A percentile compares a stretch with the other conserved stretches of the same genome.
Conservation (phyloP, 1,139 yeast genomes). For the Pneumocystis oryctolagi region DNA sequence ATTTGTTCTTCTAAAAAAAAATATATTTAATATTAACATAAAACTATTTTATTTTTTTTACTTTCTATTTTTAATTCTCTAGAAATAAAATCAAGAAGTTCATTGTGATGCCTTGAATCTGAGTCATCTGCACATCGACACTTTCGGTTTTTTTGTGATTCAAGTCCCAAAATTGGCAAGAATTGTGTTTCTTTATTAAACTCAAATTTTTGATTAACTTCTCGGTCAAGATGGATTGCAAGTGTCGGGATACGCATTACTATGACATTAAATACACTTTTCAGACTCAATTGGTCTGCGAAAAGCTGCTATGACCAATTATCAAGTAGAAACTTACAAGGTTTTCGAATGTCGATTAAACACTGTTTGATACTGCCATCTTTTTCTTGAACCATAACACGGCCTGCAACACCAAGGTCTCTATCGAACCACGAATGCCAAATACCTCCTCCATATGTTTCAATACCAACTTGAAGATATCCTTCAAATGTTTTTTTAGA, state of each 20-base stretch:
- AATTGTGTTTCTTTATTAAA: constrained; percentile 80
- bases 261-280: not conserved
- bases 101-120: constrained; percentile 52
- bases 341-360: constrained; percentile 65
- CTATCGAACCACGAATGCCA: constrained; percentile 79
- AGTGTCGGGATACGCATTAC: constrained; percentile 81
- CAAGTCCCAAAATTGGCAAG: constrained; percentile 68
- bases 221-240: constrained; percentile 82
- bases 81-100: constrained; percentile 55
- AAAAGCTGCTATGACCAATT: not conserved
- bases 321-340: constrained; percentile 23
- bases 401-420: constrained; percentile 80
- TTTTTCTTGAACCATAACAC: constrained; percentile 53
- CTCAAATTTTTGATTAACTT: constrained; percentile 62
- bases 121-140: constrained; percentile 15
- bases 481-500: constrained; percentile 58
- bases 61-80: constrained; percentile 39
- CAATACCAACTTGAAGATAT: constrained; percentile 81
- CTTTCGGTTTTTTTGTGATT: constrained; percentile 19
- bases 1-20: constrained; percentile 19
- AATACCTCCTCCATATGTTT: constrained; percentile 87
- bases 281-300: not conserved
- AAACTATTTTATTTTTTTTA: constrained; percentile 26
- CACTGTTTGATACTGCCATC: constrained; percentile 38
- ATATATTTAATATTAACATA: not conserved